A percentile compares a stretch with the other conserved stretches of the same genome.
Conservation (phyloP, 2,329 filamentous ascomycete genomes). For the Byssoonygena ceratinophila region DNA sequence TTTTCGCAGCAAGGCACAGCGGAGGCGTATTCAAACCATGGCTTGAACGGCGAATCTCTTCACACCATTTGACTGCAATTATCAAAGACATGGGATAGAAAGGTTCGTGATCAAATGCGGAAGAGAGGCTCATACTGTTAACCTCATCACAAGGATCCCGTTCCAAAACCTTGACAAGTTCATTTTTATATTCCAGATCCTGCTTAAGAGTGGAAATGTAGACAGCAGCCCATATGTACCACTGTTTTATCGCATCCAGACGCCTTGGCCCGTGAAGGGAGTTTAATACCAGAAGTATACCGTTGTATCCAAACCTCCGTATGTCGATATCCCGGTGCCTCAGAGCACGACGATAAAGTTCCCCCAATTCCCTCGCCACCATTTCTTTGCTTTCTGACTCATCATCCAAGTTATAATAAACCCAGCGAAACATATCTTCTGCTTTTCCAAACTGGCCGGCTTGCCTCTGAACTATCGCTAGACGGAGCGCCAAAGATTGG, state of each 20-base stretch:
- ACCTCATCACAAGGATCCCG: background rate
- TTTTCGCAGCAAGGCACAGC: background rate
- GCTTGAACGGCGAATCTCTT: background rate
- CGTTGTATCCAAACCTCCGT: background rate
- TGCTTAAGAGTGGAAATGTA: background rate
- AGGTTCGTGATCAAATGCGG: background rate
- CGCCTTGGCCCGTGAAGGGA: background rate
- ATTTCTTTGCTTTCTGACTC: background rate
- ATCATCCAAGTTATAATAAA: background rate
- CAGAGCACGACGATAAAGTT: slow-evolving; percentile 1
- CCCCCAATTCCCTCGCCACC: background rate
- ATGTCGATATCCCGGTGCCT: background rate
- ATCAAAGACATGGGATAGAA: background rate
- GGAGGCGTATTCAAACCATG: background rate
- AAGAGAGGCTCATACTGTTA: background rate
- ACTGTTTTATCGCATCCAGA: background rate
- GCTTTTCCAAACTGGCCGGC: background rate
- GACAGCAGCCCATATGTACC: background rate
- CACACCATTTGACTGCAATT: background rate
- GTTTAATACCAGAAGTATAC: background rate
- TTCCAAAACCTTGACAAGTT: background rate
- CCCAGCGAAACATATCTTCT: background rate
- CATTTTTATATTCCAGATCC: background rate
- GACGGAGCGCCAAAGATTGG: background rate
- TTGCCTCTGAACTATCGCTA: background rate